phyloP scores from a whole-genome alignment of 2,329 filamentous ascomycete genomes.

The Rugonectria rugulosa region DNA sequence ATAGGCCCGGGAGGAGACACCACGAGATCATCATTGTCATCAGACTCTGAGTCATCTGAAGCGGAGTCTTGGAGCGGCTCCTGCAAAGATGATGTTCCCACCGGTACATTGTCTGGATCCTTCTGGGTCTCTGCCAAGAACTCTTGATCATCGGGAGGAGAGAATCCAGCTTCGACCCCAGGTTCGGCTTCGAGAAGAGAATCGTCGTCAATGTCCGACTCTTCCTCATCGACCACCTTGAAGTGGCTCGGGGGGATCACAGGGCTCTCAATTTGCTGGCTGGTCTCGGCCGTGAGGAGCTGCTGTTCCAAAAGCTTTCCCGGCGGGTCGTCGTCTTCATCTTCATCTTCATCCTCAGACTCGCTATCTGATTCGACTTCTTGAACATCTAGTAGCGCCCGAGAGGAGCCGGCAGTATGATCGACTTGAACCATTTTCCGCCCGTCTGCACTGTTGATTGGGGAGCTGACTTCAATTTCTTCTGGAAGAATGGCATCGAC shows the following conservation, averaged over 20 bases:
- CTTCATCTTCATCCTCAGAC: neutral
- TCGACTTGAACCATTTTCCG: neutral
- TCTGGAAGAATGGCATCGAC: neutral
- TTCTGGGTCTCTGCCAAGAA: neutral
- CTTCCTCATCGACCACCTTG: neutral
- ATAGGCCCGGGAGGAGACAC: neutral
- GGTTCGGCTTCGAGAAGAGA: neutral
- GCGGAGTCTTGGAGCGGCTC: neutral
- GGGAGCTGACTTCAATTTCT: neutral
- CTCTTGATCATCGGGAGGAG: neutral
- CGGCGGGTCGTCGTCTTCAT: neutral
- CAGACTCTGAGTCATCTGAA: neutral
- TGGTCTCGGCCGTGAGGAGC: neutral
- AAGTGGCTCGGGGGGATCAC: slow-evolving; percentile 10
- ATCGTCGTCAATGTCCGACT: slow-evolving; percentile 4
- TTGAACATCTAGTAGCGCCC: neutral
- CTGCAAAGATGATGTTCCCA: neutral
- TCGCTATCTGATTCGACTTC: slow-evolving; percentile 1
- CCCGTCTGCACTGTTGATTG: neutral
- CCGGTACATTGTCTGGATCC: neutral
- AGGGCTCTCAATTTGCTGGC: slow-evolving; percentile 1
- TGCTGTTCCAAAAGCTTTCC: neutral
- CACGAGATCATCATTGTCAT: neutral
- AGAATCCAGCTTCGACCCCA: neutral
- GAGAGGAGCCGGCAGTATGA: neutral